These are phyloP conservation scores for Aspergillus cejpii DNA, from an alignment of 2,329 filamentous ascomycete genomes.

Conservation along the genomic window DNA sequence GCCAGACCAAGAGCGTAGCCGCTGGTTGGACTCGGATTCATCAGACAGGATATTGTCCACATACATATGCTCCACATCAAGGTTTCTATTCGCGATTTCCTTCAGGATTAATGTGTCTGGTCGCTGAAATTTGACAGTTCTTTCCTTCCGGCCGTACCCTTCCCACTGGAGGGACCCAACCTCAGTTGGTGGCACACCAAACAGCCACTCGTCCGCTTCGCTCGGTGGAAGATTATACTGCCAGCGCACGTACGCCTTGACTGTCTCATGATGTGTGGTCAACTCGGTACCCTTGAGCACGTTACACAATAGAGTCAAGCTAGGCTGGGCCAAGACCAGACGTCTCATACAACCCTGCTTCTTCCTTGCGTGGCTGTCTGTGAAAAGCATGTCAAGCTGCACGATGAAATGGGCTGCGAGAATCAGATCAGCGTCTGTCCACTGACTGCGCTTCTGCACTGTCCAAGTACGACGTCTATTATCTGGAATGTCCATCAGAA, in stretches of 20 bases:
- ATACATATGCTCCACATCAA: conserved; percentile 51
- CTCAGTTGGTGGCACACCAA: conserved; percentile 48
- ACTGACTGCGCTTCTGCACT: conserved; percentile 49
- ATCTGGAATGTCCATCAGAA: conserved; percentile 60
- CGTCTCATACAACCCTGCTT: conserved; percentile 47
- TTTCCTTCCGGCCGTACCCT: conserved; percentile 31
- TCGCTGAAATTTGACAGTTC: conserved; percentile 43
- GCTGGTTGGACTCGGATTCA: conserved; percentile 49
- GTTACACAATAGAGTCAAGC: conserved; percentile 52
- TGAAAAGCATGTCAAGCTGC: conserved; percentile 66
- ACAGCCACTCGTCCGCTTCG: conserved; percentile 31
- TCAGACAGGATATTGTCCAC: conserved; percentile 58
- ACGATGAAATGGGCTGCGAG: conserved; percentile 59
- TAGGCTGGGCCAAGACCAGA: conserved; percentile 55
- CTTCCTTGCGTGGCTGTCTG: conserved; percentile 54
- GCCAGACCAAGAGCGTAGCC: conserved; percentile 16
- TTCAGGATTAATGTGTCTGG: conserved; percentile 54
- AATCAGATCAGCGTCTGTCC: conserved; percentile 56
- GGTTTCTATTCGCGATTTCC: conserved; percentile 49
- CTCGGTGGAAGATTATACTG: conserved; percentile 38
- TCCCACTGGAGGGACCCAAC: conserved; percentile 46
- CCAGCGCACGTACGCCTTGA: conserved; percentile 55
- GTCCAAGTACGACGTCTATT: conserved; percentile 50
- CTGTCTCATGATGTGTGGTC: conserved; percentile 45
- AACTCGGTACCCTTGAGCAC: conserved; percentile 54